Evolutionary conservation across 306 rosid species (phyloP), one percentile per base, ranked within the genome.

Genomic region (Neltuma alba): DNA sequence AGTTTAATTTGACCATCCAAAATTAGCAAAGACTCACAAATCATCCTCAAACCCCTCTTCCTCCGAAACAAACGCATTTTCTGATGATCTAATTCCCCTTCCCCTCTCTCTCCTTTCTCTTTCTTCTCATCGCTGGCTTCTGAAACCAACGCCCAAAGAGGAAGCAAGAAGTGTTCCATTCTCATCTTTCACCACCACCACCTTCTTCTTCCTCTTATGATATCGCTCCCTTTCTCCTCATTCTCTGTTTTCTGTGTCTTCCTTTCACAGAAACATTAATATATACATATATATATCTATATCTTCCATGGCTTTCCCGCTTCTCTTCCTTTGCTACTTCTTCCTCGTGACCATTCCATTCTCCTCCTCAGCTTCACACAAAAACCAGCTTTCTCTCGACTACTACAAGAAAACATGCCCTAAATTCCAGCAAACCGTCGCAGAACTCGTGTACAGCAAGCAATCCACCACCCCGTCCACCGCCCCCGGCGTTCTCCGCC

Each of bases 331-430:
- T 36, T 74, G 80, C 66, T 74, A 76, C 66, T 80, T 83, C 84
- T n/a, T 86, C 9, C 12, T 44, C 2, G 47, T 5, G 36, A 37
- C 76, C 76, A 21, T 86, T 38, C 86, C 89, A 0, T 72, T 82
- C 40, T 67, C 89, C 0, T 72, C 79, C 40, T 67, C 85, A 0
- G 50, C 71, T 36, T 40, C 44, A 10, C 1, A 13, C 0, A 2
- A 9, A 1, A 37, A 37, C 9, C 40, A 66, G 7, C 93, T 88
- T 45, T 75, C 68, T 44, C 7, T 42, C 4, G 58, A 86, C 20
- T 89, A 89, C 72, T 89, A 86, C 91, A 58, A 78, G 11, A 20
- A 55, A 60, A 70, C 88, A 21, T 91, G 96, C 52, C 91, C 93
- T 7, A 73, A 75, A 40, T 91, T 91, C 67, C 30, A 61, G 5